phyloP scores from a whole-genome alignment of 768 basidiomycete species.

The Austroboletus eburneus region DNA sequence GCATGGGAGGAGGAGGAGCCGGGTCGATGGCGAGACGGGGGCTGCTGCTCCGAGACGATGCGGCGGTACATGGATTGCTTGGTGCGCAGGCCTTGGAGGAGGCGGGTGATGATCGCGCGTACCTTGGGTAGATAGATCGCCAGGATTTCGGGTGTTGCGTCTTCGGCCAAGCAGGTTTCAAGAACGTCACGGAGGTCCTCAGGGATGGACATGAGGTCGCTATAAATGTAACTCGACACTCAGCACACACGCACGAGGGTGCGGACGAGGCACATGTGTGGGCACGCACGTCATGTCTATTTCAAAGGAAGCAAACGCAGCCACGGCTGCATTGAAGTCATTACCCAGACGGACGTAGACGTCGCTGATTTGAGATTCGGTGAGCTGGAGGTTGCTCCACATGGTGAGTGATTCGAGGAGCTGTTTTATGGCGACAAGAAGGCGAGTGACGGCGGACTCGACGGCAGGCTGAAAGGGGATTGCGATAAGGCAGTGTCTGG shows the following conservation, averaged over 20 bases:
- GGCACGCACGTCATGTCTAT: slow-evolving; percentile 86
- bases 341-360: slow-evolving; percentile 96
- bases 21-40: slow-evolving; percentile 39
- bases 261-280: slow-evolving; percentile 8
- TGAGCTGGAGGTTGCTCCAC: slow-evolving; percentile 73
- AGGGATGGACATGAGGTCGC: slow-evolving; percentile 85
- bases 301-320: slow-evolving; percentile 78
- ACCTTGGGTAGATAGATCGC: slow-evolving; percentile 89
- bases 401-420: slow-evolving; percentile 85
- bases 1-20: slow-evolving; percentile 43
- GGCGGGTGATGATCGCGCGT: slow-evolving; percentile 84
- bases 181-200: slow-evolving; percentile 85
- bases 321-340: slow-evolving; percentile 92
- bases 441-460: slow-evolving; percentile 86
- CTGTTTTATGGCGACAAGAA: slow-evolving; percentile 92
- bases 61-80: slow-evolving; percentile 89
- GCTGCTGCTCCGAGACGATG: slow-evolving; percentile 59
- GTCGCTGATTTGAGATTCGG: slow-evolving; percentile 86
- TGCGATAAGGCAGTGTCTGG: slow-evolving; percentile 1
- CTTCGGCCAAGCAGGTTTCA: slow-evolving; percentile 88
- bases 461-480: slow-evolving; percentile 57
- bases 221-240: slow-evolving; percentile 30
- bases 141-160: slow-evolving; percentile 80
- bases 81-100: slow-evolving; percentile 88
- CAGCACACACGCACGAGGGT: slow-evolving; percentile 8